A percentile compares a stretch with the other conserved stretches of the same genome.
These are phyloP conservation scores for Penicillium psychrosexuale DNA, from an alignment of 2,329 filamentous ascomycete species.

Conservation along the genomic window DNA sequence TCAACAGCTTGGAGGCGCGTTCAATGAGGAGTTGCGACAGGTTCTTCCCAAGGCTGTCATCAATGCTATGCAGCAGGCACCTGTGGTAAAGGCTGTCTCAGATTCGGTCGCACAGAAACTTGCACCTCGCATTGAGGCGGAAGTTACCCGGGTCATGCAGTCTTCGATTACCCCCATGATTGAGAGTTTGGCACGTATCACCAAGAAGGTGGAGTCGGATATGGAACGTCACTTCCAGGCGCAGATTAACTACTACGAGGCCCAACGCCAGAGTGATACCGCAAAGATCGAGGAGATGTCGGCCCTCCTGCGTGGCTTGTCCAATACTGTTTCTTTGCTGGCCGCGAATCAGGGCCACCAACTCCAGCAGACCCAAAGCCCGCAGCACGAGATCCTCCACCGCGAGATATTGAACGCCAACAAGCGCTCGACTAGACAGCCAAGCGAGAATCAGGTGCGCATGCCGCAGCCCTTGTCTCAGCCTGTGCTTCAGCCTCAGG, in stretches of 20 bases:
- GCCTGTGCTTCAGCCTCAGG: background rate
- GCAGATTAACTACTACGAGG: constrained; percentile 52
- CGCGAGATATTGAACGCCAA: background rate
- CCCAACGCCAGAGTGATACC: constrained; percentile 52
- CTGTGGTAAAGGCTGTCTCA: constrained; percentile 68
- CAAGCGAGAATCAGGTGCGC: constrained; percentile 18
- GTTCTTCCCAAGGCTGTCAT: constrained; percentile 65
- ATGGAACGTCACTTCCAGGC: constrained; percentile 60
- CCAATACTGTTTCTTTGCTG: constrained; percentile 51
- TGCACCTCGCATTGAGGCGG: constrained; percentile 64
- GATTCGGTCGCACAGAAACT: constrained; percentile 69
- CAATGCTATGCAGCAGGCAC: constrained; percentile 68
- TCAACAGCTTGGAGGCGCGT: constrained; percentile 60
- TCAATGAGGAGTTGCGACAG: constrained; percentile 71
- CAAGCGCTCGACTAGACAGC: constrained; percentile 30
- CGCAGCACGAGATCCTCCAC: background rate
- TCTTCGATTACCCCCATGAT: constrained; percentile 65
- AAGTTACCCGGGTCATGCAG: constrained; percentile 61
- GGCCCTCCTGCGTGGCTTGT: constrained; percentile 51
- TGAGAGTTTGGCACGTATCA: constrained; percentile 62
- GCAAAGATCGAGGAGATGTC: constrained; percentile 62
- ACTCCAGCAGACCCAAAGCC: constrained; percentile 20
- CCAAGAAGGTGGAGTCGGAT: constrained; percentile 65
- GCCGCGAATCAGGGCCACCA: constrained; percentile 44
- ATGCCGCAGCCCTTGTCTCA: constrained; percentile 15